Base-by-base conservation (phyloP, 2,329 filamentous ascomycete species). In the Colletotrichum theobromicola region DNA sequence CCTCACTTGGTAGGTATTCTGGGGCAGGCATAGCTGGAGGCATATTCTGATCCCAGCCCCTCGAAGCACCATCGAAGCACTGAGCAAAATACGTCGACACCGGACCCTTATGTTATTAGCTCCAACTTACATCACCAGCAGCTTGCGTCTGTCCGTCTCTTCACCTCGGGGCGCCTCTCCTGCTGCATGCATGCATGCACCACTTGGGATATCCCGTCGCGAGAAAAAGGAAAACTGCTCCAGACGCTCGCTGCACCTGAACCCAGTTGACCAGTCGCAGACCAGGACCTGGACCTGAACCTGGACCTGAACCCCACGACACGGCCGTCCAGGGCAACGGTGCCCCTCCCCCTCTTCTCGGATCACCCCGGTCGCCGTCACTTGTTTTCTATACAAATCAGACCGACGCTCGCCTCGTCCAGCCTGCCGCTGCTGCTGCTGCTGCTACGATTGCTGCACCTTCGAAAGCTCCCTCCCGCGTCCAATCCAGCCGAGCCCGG, bases 331-430 rank as follows among this genome's bases (percentile, higher is more conserved):
- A 71, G 53, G 67, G 67, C 67, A 74, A 74, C 67, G 35, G 66
- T 69, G 57, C 42, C 67, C 67, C 67, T 63, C 67, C 58, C 42
- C 57, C 37, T 69, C 67, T 55, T 53, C 67, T 69, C 67, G 61
- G 55, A 72, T 24, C 68, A 57, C 72, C 68, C 68, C 53, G 69
- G 62, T 72, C 69, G 32, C 34, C 58, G 58, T 58, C 63, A 62
- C 72, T 72, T 72, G 42, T 28, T 72, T 75, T 63, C 69, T 61
- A 63, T 67, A 75, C 72, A 72, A 75, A 67, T 50, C 68, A 69
- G 67, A 53, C 58, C n/a, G 30, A 55, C 58, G 67, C 67, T 69
- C 67, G 67, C 67, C 67, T 69, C 57, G 53, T 60, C 30, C 58
- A 69, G 57, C 34, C 61, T 71, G 50, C 37, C 53, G 62, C n/a